Evolutionary conservation across 768 basidiomycete species (phyloP), one percentile per base, ranked within the genome.

Genomic region (Termitomyces titanicus): DNA sequence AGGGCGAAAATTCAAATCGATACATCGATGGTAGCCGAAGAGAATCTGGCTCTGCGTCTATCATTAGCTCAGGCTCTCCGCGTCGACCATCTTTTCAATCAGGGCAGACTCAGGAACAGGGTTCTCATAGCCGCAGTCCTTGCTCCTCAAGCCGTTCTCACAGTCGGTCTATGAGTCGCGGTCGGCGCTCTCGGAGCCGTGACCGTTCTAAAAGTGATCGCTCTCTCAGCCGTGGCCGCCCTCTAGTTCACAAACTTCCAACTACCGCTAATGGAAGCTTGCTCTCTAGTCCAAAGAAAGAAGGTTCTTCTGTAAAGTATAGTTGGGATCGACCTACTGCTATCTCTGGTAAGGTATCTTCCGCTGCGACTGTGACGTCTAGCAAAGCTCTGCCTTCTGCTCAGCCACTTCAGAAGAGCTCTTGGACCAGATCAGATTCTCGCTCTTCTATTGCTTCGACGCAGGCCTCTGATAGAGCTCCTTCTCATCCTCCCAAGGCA

Each of bases 381-480:
- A 45, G 54, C 39, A 48, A 52, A 43, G 44, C 48, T 34, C 44
- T 64, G 22, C 35, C 50, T 46, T 66, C 64, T 54, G 63, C 59
- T 42, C 70, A 70, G 40, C 66, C 62, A 39, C 63, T 64, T 44
- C 64, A 63, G 51, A 70, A 73, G 60, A 72, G 68, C 46, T 56
- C 66, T 47, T 70, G 70, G 63, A 76, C 77, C 48, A 73, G 79
- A 61, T 79, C 80, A 38, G 69, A 71, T 35, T 84, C 83, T 57
- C 79, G 79, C 46, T 84, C 83, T 13, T 82, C 81, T 42, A 79
- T 79, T 60, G 79, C 78, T n/a, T 85, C 84, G 51, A 74, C 77
- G 25, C 73, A 72, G 39, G 70, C 65, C 50, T 81, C 80, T 59
- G 71, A 75, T 55, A 68, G 66, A 62, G 68, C 64, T 53, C 67